Percentiles rank a stretch among this genome's conserved stretches.
Evolutionary conservation across 1,139 yeast species (phyloP).

Genomic region (Keqinozyma sinolaborantium): DNA sequence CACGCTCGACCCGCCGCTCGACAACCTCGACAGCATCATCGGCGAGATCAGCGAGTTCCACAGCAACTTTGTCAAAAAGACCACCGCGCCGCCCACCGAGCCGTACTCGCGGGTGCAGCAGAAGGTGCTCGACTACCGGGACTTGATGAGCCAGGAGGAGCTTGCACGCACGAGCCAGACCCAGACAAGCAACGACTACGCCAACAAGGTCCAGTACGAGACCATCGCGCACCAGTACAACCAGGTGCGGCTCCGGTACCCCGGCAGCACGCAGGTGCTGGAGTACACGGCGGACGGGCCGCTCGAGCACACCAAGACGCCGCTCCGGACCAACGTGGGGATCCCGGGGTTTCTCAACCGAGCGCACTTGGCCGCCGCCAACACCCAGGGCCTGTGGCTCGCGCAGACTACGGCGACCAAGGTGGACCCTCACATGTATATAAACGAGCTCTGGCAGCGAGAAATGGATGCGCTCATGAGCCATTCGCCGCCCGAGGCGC

Average conservation of each 20-base stretch:
- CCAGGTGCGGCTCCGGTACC: conserved; percentile 34
- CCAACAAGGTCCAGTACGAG: conserved; percentile 36
- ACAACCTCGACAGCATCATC: conserved; percentile 19
- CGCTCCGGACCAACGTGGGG: neutral
- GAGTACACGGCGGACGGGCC: neutral
- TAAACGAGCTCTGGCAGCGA: neutral
- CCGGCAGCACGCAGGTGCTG: conserved; percentile 5
- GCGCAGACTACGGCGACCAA: neutral
- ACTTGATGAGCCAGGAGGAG: conserved; percentile 19
- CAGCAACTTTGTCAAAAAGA: conserved; percentile 24
- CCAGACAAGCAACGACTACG: conserved; percentile 13
- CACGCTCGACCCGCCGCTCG: neutral
- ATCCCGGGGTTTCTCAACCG: neutral
- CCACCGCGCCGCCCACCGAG: conserved; percentile 6
- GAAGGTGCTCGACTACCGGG: conserved; percentile 33
- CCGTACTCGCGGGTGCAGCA: conserved; percentile 29
- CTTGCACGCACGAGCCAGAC: conserved; percentile 3
- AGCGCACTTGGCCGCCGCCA: neutral
- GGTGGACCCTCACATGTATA: neutral
- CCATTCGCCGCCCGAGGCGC: too few species aligned
- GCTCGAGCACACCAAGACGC: too few species aligned
- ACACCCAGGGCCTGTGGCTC: neutral
- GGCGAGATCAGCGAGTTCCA: conserved; percentile 32
- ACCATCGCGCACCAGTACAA: conserved; percentile 35
- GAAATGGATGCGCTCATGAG: too few species aligned